These are phyloP conservation scores for Blastomyces silverae DNA, from an alignment of 2,329 filamentous ascomycete genomes.

Conservation along the genomic window DNA sequence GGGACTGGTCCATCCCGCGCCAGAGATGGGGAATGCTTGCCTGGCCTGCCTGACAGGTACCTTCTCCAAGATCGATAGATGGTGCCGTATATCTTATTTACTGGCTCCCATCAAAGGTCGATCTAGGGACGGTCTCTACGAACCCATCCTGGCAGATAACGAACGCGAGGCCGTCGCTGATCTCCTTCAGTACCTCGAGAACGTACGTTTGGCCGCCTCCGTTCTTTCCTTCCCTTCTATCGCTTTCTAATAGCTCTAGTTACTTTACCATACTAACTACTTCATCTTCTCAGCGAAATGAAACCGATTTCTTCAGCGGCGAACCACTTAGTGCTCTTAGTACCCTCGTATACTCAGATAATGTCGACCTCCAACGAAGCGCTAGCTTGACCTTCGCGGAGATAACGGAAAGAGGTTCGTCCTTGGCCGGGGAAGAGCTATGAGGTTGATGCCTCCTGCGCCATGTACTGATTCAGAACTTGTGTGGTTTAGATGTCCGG, in stretches of 20 bases:
- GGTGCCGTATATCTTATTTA: constrained; percentile 41
- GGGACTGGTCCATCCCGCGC: constrained; percentile 4
- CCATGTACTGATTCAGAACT: constrained; percentile 14
- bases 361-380: constrained; percentile 94
- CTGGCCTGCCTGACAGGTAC: constrained; percentile 37
- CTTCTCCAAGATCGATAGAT: constrained; percentile 32
- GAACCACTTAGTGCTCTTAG: constrained; percentile 89
- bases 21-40: constrained; percentile 31
- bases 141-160: constrained; percentile 85
- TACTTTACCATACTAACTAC: constrained; percentile 21
- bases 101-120: constrained; percentile 52
- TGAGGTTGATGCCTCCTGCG: constrained; percentile 13
- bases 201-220: constrained; percentile 53
- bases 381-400: constrained; percentile 98
- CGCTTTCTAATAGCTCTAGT: constrained; percentile 13
- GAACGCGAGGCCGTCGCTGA: constrained; percentile 96
- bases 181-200: constrained; percentile 89
- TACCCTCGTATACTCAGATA: constrained; percentile 96
- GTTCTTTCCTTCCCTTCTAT: constrained; percentile 17
- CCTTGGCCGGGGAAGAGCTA: neutral
- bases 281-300: constrained; percentile 60
- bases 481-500: constrained; percentile 65
- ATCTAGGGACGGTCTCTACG: constrained; percentile 73
- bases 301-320: constrained; percentile 97
- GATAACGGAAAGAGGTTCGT: constrained; percentile 88